Percentiles rank a stretch among this genome's conserved stretches.
These are phyloP conservation scores for Solanum ossicruentum DNA, from an alignment of 257 asterid species.

Conservation along the genomic window DNA sequence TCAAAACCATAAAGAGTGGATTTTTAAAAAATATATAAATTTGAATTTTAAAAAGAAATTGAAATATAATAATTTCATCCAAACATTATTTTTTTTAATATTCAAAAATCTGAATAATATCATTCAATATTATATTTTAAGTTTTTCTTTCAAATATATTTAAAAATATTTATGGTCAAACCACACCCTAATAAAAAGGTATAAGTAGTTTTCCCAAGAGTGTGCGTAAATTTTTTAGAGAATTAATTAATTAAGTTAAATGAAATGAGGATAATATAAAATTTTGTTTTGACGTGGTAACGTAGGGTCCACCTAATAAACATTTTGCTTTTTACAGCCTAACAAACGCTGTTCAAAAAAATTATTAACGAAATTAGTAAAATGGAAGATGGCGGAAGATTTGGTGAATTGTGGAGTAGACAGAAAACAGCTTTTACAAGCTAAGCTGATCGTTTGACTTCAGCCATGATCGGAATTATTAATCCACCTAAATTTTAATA, in stretches of 20 bases:
- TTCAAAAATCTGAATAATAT: too few species aligned
- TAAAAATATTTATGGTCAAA: too few species aligned
- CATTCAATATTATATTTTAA: too few species aligned
- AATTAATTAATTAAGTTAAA: background rate
- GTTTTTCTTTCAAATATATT: too few species aligned
- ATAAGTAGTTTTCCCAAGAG: too few species aligned
- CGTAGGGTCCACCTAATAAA: constrained; percentile 29
- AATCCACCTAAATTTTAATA: too few species aligned
- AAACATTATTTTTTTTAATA: too few species aligned
- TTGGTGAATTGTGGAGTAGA: background rate
- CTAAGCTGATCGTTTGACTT: constrained; percentile 45
- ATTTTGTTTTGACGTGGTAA: background rate
- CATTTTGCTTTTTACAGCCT: background rate
- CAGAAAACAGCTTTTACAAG: constrained; percentile 41
- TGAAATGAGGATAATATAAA: background rate
- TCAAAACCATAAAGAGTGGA: too few species aligned
- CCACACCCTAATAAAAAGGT: too few species aligned
- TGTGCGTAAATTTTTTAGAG: background rate
- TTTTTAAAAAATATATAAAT: too few species aligned
- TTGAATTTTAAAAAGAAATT: too few species aligned
- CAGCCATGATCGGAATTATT: background rate
- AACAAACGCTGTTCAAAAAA: background rate
- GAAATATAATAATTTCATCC: too few species aligned
- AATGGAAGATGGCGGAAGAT: background rate
- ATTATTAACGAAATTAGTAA: background rate